A percentile compares a stretch with the other conserved stretches of the same genome.
phyloP scores from a whole-genome alignment of 768 basidiomycete species.

The Rhodotorula kratochvilovae region DNA sequence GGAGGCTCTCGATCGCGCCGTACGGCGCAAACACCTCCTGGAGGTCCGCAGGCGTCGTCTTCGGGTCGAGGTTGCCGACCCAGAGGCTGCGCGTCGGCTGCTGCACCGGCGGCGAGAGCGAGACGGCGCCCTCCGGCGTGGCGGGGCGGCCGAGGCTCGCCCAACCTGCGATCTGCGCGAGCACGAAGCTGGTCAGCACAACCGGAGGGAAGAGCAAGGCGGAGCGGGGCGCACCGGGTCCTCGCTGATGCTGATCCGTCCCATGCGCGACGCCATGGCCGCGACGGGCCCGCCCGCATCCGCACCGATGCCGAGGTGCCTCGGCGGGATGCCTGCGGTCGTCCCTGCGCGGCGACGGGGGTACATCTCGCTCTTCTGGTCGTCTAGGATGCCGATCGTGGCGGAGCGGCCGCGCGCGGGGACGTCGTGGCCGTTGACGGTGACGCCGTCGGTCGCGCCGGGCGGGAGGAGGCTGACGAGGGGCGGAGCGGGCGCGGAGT shows the following conservation, averaged over 20 bases:
- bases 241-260: conserved; percentile 14
- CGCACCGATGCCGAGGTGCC: conserved; percentile 13
- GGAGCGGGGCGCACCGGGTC: conserved; percentile 15
- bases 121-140: conserved; percentile 54
- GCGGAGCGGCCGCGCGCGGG: conserved; percentile 24
- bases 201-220: conserved; percentile 15
- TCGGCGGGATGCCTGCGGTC: conserved; percentile 20
- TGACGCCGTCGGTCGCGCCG: not conserved
- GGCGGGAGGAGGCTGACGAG: conserved; percentile 17
- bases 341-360: conserved; percentile 32
- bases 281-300: conserved; percentile 4
- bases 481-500: not conserved
- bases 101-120: conserved; percentile 69
- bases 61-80: conserved; percentile 96
- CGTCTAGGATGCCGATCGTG: conserved; percentile 36
- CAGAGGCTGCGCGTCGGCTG: conserved; percentile 92
- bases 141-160: conserved; percentile 37
- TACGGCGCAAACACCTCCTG: conserved; percentile 94
- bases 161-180: conserved; percentile 14
- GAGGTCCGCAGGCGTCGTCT: conserved; percentile 87
- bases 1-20: conserved; percentile 90
- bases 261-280: conserved; percentile 35
- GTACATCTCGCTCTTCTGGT: conserved; percentile 13
- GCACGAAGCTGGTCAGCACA: conserved; percentile 3
- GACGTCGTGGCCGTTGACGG: not conserved